A percentile compares a stretch with the other conserved stretches of the same genome.
These are phyloP conservation scores for Primulina huaijiensis DNA, from an alignment of 257 asterid species.

Conservation along the genomic window DNA sequence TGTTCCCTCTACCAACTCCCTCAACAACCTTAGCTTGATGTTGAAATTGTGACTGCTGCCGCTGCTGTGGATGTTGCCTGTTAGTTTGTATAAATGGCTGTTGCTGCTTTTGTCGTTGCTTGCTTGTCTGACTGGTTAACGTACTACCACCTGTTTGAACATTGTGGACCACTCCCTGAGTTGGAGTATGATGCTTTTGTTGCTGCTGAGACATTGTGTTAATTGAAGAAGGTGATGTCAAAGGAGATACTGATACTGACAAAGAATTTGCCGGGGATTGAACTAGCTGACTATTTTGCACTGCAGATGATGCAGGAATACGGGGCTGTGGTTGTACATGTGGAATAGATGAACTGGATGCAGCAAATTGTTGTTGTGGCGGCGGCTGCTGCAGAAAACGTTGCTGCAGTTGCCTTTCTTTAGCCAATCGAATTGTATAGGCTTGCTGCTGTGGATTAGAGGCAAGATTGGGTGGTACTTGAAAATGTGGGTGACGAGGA, in stretches of 20 bases:
- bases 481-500: slow-evolving; percentile 52
- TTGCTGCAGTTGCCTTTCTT: slow-evolving; percentile 71
- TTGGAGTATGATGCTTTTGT: slow-evolving; percentile 60
- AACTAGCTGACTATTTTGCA: slow-evolving; percentile 53
- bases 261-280: slow-evolving; percentile 51
- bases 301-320: slow-evolving; percentile 58
- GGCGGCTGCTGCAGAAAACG: slow-evolving; percentile 46
- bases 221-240: slow-evolving; percentile 47
- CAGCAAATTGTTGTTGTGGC: slow-evolving; percentile 45
- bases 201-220: slow-evolving; percentile 56
- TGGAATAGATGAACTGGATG: slow-evolving; percentile 59
- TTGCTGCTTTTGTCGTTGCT: slow-evolving; percentile 48
- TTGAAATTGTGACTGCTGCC: slow-evolving; percentile 61
- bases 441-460: slow-evolving; percentile 69
- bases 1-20: slow-evolving; percentile 70
- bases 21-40: slow-evolving; percentile 64
- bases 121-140: slow-evolving; percentile 44
- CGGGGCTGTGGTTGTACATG: slow-evolving; percentile 63
- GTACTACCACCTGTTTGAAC: slow-evolving; percentile 53
- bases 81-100: slow-evolving; percentile 47
- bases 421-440: slow-evolving; percentile 67
- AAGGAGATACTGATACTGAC: slow-evolving; percentile 49
- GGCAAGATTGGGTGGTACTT: slow-evolving; percentile 45
- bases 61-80: slow-evolving; percentile 53
- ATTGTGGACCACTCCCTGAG: slow-evolving; percentile 55